Conservation (phyloP, 2,329 filamentous ascomycete genomes). For the Exophiala oligosperma region DNA sequence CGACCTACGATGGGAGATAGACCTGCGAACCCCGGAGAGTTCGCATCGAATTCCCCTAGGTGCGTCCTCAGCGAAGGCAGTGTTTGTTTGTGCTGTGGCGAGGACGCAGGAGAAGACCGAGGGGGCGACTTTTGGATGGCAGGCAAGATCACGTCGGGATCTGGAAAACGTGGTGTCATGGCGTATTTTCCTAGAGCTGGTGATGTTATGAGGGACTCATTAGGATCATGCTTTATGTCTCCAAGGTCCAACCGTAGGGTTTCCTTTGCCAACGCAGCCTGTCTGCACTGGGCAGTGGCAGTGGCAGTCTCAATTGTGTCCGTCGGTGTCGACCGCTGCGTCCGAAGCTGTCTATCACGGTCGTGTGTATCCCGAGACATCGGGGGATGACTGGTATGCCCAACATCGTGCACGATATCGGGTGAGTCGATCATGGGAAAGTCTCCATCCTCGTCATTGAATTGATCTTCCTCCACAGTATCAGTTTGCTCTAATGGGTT, state of each 20-base stretch:
- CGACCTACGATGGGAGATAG: constrained; percentile 30
- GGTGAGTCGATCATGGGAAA: constrained; percentile 22
- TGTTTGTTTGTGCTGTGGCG: constrained; percentile 38
- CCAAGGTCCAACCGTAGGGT: constrained; percentile 4
- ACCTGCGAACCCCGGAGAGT: constrained; percentile 28
- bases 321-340: background rate
- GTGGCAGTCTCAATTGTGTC: background rate
- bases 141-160: constrained; percentile 38
- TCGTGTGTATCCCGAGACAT: background rate
- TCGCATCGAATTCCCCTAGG: constrained; percentile 36
- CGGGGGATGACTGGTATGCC: background rate
- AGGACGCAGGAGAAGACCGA: constrained; percentile 34
- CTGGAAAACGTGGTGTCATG: constrained; percentile 35
- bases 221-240: constrained; percentile 4
- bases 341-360: background rate
- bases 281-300: constrained; percentile 10
- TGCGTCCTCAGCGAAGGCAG: constrained; percentile 44
- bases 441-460: constrained; percentile 11
- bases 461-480: background rate
- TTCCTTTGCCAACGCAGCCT: background rate
- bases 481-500: background rate
- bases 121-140: constrained; percentile 40
- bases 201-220: constrained; percentile 32
- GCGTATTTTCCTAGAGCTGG: constrained; percentile 35
- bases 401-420: background rate